phyloP scores from a whole-genome alignment of 2,329 filamentous ascomycete genomes.

The Fusarium palustre region DNA sequence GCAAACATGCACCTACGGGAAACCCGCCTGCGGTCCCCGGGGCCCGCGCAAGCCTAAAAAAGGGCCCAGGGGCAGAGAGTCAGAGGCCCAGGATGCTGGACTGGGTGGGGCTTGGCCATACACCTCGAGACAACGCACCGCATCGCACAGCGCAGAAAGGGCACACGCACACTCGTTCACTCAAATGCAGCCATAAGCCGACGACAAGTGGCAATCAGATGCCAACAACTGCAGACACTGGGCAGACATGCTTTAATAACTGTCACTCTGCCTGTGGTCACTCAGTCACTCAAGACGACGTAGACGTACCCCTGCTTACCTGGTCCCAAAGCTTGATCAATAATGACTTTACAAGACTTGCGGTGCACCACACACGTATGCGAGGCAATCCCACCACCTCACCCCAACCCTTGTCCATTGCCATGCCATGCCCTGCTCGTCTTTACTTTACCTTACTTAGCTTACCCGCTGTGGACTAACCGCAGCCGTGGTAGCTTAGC shows the following conservation, averaged over 20 bases:
- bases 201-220: constrained; percentile 46
- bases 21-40: constrained; percentile 44
- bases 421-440: constrained; percentile 10
- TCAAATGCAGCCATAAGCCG: constrained; percentile 48
- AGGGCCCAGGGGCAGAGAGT: constrained; percentile 33
- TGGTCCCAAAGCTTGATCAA: constrained; percentile 19
- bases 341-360: constrained; percentile 30
- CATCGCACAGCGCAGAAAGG: constrained; percentile 1
- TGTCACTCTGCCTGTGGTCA: not conserved
- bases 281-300: not conserved
- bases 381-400: constrained; percentile 19
- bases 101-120: constrained; percentile 43
- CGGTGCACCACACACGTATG: constrained; percentile 25
- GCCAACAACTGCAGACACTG: constrained; percentile 16
- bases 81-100: not conserved
- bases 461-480: constrained; percentile 36
- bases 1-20: constrained; percentile 42
- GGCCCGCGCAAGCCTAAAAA: constrained; percentile 42
- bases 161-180: constrained; percentile 18
- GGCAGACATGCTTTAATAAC: not conserved
- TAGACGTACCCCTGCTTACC: not conserved
- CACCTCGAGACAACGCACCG: constrained; percentile 47
- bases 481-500: constrained; percentile 39
- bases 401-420: constrained; percentile 25
- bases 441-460: constrained; percentile 26